These are phyloP conservation scores for Leccinum imitatum DNA, from an alignment of 768 basidiomycete genomes.

Conservation along the genomic window DNA sequence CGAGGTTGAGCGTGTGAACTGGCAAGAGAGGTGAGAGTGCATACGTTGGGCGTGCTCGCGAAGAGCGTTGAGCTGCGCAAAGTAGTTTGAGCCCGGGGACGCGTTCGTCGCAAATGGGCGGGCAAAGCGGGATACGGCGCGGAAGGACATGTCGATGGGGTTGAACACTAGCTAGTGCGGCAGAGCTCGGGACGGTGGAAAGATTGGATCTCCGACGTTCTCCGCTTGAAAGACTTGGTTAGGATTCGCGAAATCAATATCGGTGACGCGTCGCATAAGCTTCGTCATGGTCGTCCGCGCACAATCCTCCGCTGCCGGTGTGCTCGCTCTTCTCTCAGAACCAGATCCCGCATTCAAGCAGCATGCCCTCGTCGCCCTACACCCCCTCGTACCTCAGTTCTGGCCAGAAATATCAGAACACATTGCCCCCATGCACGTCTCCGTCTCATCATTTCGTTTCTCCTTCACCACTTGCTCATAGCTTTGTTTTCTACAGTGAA, in stretches of 20 bases:
- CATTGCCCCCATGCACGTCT: constrained; percentile 79
- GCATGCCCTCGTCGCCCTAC: constrained; percentile 85
- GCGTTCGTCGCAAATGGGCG: constrained; percentile 41
- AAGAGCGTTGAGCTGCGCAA: constrained; percentile 54
- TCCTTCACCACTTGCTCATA: constrained; percentile 9
- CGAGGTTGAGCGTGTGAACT: constrained; percentile 11
- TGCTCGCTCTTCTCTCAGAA: constrained; percentile 89
- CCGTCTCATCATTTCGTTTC: constrained; percentile 9
- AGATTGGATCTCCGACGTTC: constrained; percentile 24
- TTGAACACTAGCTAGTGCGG: constrained; percentile 9
- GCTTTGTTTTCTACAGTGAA: constrained; percentile 56
- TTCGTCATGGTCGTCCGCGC: constrained; percentile 61
- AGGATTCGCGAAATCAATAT: neutral
- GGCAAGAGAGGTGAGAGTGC: constrained; percentile 15
- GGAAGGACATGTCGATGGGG: constrained; percentile 38
- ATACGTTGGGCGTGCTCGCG: constrained; percentile 66
- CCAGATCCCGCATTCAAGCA: constrained; percentile 85
- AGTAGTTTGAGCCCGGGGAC: constrained; percentile 42
- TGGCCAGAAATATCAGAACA: constrained; percentile 99
- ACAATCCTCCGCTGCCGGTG: constrained; percentile 84
- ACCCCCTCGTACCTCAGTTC: constrained; percentile 85
- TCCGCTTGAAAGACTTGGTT: constrained; percentile 32
- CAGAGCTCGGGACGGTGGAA: constrained; percentile 27
- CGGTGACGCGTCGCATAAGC: constrained; percentile 42
- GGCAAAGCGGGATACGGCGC: constrained; percentile 38